These are phyloP conservation scores for Yarrowia hollandica DNA, from an alignment of 805 yeast genomes.

Conservation along the genomic window DNA sequence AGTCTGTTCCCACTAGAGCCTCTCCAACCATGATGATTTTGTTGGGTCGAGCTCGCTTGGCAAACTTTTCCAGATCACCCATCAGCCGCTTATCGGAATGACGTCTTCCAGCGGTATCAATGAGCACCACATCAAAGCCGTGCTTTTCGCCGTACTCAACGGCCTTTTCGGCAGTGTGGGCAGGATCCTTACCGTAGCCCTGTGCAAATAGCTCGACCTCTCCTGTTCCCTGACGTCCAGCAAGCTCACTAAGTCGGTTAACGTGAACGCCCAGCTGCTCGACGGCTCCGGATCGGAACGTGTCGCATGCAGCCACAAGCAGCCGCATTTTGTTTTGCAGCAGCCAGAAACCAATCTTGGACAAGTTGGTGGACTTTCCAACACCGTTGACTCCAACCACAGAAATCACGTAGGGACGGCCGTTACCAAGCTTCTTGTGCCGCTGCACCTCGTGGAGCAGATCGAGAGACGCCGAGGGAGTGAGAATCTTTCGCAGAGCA, in stretches of 20 bases:
- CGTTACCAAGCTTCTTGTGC: slow-evolving; percentile 37
- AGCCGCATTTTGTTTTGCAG: slow-evolving; percentile 85
- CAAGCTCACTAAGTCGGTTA: slow-evolving; percentile 69
- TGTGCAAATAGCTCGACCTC: slow-evolving; percentile 81
- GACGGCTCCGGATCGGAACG: slow-evolving; percentile 98
- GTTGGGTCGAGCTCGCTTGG: slow-evolving; percentile 92
- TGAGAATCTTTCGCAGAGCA: slow-evolving; percentile 64
- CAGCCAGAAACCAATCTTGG: slow-evolving; percentile 94
- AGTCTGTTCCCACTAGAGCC: slow-evolving; percentile 95
- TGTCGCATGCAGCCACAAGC: slow-evolving; percentile 93
- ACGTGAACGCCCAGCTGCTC: slow-evolving; percentile 95
- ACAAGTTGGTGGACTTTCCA: slow-evolving; percentile 93
- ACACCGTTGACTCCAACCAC: slow-evolving; percentile 98
- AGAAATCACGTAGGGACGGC: slow-evolving; percentile 85
- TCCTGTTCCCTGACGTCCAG: slow-evolving; percentile 51
- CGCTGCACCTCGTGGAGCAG: slow-evolving; percentile 75
- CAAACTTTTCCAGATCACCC: slow-evolving; percentile 95
- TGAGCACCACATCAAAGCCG: slow-evolving; percentile 77
- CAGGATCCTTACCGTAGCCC: slow-evolving; percentile 98
- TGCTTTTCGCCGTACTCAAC: slow-evolving; percentile 72
- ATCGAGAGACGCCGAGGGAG: slow-evolving; percentile 91
- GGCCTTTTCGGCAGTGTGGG: slow-evolving; percentile 88
- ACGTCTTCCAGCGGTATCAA: slow-evolving; percentile 97
- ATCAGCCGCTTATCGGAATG: slow-evolving; percentile 91
- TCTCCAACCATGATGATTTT: slow-evolving; percentile 98